Base-by-base conservation (phyloP, 352 stramenopile genomes). In the Elongisporangium anandrum region DNA sequence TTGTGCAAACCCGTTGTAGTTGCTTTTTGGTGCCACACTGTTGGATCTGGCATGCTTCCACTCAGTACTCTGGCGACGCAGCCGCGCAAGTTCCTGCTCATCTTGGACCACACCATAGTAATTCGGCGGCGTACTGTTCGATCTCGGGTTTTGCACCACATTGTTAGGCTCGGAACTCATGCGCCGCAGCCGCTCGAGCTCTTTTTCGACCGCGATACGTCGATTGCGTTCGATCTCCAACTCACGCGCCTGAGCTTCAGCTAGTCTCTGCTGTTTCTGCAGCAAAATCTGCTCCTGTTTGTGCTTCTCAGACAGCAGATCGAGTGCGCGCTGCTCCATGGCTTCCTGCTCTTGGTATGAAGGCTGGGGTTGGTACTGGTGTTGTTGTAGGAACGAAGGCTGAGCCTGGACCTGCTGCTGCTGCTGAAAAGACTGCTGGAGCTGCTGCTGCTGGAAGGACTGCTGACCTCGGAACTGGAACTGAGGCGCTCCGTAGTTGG, bases 381-480 rank as follows among this genome's bases (percentile, higher is more conserved):
- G 56, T 9, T 55, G 41, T 13, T 17, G n/a, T 19, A 45, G 34
- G 1, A 26, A 12, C 10, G n/a, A 23, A 52, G 47, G 7, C 16
- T 21, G 47, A 21, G 3, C 16, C 7, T 19, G n/a, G 16, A 19
- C n/a, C n/a, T n/a, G 12, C 22, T 17, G 29, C 26, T 41, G 26
- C 13, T 9, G 56, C 17, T 8, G 19, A 19, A 8, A 20, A 2
- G 17, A 38, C 49, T 8, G 56, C 56, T 21, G n/a, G 26, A 68
- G 56, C 50, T 78, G 49, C 17, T 63, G 60, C 17, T 59, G 61
- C 47, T 74, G 61, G 16, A 72, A 59, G 21, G 26, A 56, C 59
- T 45, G 61, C 61, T 24, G 64, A 38, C 56, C 65, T 7, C 34
- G 34, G 51, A 39, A 58, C 67, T 58, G 0, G 48, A 67, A 15